Evolutionary conservation across 164 flowering plant species (phyloP).

Genomic region (Stephania japonica): DNA sequence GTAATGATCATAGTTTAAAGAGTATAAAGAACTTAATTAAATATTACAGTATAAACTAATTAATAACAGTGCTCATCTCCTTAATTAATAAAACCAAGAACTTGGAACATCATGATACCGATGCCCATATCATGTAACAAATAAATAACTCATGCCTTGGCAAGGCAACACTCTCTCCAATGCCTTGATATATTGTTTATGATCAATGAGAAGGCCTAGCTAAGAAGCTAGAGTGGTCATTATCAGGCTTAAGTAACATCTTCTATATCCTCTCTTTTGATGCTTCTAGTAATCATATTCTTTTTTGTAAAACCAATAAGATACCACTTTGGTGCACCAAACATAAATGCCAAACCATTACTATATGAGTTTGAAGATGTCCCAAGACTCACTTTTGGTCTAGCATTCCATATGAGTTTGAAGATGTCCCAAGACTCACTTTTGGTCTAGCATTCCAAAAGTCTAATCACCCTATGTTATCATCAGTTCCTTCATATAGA

Average conservation of each 20-base stretch:
- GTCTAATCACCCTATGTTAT: not conserved
- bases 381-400: constrained; percentile 12
- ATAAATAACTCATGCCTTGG: not conserved
- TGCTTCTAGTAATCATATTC: constrained; percentile 2
- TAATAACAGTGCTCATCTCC: not conserved
- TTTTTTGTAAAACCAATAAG: not conserved
- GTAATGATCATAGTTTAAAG: too few relatives aligned
- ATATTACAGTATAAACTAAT: too few relatives aligned
- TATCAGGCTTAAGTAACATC: not conserved
- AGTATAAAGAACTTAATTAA: too few relatives aligned
- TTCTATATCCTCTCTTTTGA: not conserved
- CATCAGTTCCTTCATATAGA: constrained; percentile 5
- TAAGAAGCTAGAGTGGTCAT: not conserved
- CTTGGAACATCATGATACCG: too few relatives aligned
- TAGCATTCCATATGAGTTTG: constrained; percentile 34
- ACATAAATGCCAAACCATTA: not conserved
- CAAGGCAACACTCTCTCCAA: constrained; percentile 1
- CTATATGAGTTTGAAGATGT: constrained; percentile 31
- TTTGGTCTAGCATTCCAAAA: constrained; percentile 1
- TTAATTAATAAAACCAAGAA: not conserved
- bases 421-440: constrained; percentile 22
- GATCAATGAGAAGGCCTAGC: not conserved
- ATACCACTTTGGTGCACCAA: not conserved
- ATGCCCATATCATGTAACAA: too few relatives aligned
- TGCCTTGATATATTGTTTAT: not conserved